Base-by-base conservation (phyloP, 2,329 filamentous ascomycete species). In the Calonectria montana region DNA sequence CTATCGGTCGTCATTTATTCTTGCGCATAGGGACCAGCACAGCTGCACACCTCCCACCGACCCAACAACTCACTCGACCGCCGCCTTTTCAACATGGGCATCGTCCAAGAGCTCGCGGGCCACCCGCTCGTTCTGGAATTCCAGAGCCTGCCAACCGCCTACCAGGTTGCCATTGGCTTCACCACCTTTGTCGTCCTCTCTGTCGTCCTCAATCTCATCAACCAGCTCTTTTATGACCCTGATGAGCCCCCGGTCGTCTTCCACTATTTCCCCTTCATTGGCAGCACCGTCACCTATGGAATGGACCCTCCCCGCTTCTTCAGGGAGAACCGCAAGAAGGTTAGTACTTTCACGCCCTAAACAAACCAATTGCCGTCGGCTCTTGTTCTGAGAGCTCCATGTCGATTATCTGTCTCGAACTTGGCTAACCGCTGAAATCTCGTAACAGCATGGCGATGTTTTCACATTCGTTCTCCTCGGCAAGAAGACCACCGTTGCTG, bases 271-370 rank as follows among this genome's bases (percentile, higher is more conserved):
- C 94, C 94, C 71, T 85, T 97, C 77, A 89, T 99, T 80, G 96
- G 96, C 75, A 98, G 93, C 87, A 98, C 97, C 72, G 88, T 98
- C 79, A 94, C 91, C 53, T 99, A 98, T 86, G 96, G 96, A 83
- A 98, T 98, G 85, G 95, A 98, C 81, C 96, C 96, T 18, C 96
- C 94, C 80, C 88, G 87, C 64, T 98, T 98, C 89, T 98, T 98
- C 87, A 88, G 78, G 90, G 91, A 88, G 82, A 90, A 90, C 84
- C 92, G 92, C 78, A 88, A 90, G 79, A 97, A 97, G 92, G 94
- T 95, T 80, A 73, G 85, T 82, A 13, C 37, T 27, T 18, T 16
- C 35, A 29, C 12, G 4, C 9, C 16, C 10, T 2, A 39, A 18
- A 39, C 12, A 35, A 15, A 10, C 16, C 29, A 55, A 70, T 65